Base-by-base conservation (phyloP, 2,329 filamentous ascomycete species). In the Bipolaris sorokiniana region DNA sequence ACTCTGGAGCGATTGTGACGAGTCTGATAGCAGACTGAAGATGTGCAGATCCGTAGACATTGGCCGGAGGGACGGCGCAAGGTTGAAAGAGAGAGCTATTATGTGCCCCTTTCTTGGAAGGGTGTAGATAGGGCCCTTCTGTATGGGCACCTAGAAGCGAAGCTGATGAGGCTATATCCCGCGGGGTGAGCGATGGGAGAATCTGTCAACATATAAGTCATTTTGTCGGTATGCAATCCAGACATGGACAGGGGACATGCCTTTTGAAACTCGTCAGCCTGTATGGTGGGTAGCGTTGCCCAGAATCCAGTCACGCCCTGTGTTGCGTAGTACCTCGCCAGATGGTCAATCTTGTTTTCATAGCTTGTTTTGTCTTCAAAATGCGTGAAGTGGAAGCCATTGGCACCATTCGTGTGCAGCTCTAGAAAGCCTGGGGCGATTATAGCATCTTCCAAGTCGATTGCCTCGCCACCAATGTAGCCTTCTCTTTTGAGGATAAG, bases 341-440 rank as follows among this genome's bases (percentile, higher is more conserved):
- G 77, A 31, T 77, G 76, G 18, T 80, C 72, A 26, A 85, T 70
- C 44, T 81, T 80, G 7, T 66, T 65, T 37, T 64, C 65, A 68
- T 83, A 84, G 54, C 70, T 72, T 34, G 68, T 60, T 20, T 74
- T 67, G 44, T 82, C 71, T 5, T 78, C 70, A 58, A 79, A 83
- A 54, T 81, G 78, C 1, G 83, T 83, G 56, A 84, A 85, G 63
- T 85, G 83, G 49, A 84, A 84, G 1, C 82, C 82, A 66, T 79
- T 77, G 47, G 80, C 71, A 49, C 82, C 81, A 63, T 86, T 86
- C 1, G 81, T 84, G 58, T 86, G 83, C 5, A 86, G 68, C 57
- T 86, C 83, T 20, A 85, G 72, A 62, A 83, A 84, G 3, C 83
- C 84, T 9, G 83, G 83, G 5, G 83, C 81, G 51, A 85, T 73